Evolutionary conservation across 371 early-diverging fungal genomes (phyloP).

Genomic region (Mortierella sp.): DNA sequence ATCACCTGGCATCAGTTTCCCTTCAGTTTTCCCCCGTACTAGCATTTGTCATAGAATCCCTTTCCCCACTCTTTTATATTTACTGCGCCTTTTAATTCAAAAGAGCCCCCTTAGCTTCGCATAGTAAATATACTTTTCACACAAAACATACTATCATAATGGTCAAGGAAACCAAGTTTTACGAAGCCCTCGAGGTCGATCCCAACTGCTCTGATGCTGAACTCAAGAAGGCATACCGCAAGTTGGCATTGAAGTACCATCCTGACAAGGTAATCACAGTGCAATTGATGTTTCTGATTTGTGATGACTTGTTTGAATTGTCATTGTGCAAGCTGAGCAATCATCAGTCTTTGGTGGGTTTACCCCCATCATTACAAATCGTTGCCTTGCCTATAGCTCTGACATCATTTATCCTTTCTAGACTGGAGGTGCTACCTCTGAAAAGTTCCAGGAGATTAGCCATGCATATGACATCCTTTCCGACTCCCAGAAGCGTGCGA

Average conservation of each 20-base stretch:
- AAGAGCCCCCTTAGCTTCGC: not conserved
- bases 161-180: slow-evolving; percentile 89
- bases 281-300: not conserved
- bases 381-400: too few species aligned
- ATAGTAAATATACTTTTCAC: slow-evolving; percentile 7
- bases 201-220: slow-evolving; percentile 86
- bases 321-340: not conserved
- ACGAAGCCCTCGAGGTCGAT: slow-evolving; percentile 91
- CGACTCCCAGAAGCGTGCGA: slow-evolving; percentile 80
- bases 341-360: not conserved
- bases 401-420: slow-evolving; percentile 24
- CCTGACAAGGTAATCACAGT: slow-evolving; percentile 80
- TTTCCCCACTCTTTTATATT: not conserved
- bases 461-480: slow-evolving; percentile 96
- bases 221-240: slow-evolving; percentile 95
- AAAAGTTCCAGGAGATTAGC: slow-evolving; percentile 94
- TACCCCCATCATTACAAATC: not conserved
- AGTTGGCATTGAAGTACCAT: slow-evolving; percentile 97
- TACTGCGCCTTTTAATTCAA: not conserved
- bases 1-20: slow-evolving; percentile 12
- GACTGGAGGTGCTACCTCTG: slow-evolving; percentile 71
- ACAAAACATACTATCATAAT: slow-evolving; percentile 60
- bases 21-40: not conserved
- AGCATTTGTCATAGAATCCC: slow-evolving; percentile 6
- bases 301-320: slow-evolving; percentile 9